A percentile compares a stretch with the other conserved stretches of the same genome.
Conservation (phyloP, 768 basidiomycete genomes). For the Neoboletus subvelutipes region DNA sequence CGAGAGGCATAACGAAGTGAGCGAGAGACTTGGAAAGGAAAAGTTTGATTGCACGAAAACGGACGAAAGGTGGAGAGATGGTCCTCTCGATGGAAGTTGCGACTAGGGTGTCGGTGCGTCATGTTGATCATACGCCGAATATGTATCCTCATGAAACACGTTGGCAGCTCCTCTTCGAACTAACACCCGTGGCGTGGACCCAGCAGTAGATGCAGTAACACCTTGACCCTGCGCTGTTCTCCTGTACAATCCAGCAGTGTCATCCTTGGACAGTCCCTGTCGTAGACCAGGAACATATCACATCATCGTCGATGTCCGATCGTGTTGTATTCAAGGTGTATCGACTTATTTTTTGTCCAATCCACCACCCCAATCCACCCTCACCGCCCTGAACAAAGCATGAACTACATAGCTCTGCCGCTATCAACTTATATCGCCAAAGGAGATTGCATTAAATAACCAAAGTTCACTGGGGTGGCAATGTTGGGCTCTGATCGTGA, state of each 20-base stretch:
- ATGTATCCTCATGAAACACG: background rate
- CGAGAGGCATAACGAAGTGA: constrained; percentile 91
- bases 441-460: background rate
- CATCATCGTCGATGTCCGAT: background rate
- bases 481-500: no score
- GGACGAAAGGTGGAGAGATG: constrained; percentile 92
- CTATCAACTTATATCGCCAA: no score
- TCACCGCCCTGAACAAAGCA: background rate
- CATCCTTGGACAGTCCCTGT: background rate
- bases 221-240: background rate
- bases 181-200: background rate
- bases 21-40: constrained; percentile 79
- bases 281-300: background rate
- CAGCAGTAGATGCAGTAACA: background rate
- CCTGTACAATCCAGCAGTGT: background rate
- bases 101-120: constrained; percentile 48
- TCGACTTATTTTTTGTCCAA: background rate
- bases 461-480: no score
- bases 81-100: constrained; percentile 83
- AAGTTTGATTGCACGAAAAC: constrained; percentile 79
- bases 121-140: background rate
- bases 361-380: background rate
- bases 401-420: no score
- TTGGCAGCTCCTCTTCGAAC: background rate
- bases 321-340: background rate